phyloP scores from a whole-genome alignment of 257 asterid species.

The Leptodermis oblonga region DNA sequence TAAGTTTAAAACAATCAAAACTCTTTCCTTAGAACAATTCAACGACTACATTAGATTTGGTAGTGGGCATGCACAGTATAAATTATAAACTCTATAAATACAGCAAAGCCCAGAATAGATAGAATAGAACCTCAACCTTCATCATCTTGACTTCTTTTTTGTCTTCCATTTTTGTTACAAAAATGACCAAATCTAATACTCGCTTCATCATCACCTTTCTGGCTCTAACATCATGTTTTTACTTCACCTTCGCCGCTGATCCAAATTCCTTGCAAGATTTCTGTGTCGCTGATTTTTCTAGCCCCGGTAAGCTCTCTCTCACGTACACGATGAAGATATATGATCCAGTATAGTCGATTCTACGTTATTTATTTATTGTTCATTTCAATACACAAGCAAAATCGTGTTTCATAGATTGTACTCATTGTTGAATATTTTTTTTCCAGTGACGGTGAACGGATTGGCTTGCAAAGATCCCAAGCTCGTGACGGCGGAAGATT shows the following conservation, averaged over 20 bases:
- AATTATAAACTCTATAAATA: too few species aligned
- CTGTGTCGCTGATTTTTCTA: background rate
- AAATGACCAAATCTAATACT: background rate
- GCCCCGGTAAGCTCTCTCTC: background rate
- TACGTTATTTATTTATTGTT: too few species aligned
- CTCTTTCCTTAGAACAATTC: too few species aligned
- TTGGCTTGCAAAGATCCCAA: conserved; percentile 7
- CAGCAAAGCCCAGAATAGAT: too few species aligned
- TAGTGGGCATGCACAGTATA: too few species aligned
- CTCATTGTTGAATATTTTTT: background rate
- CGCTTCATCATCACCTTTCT: conserved; percentile 2
- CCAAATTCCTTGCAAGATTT: conserved; percentile 6
- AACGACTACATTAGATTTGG: too few species aligned
- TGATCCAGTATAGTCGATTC: too few species aligned
- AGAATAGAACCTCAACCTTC: background rate
- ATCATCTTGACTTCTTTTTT: background rate
- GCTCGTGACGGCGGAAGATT: conserved; percentile 7
- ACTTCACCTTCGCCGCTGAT: background rate
- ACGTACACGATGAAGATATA: too few species aligned
- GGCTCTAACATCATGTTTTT: background rate
- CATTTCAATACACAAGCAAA: background rate
- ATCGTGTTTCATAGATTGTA: too few species aligned
- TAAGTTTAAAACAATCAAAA: too few species aligned
- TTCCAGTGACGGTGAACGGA: conserved; percentile 11
- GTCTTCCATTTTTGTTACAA: background rate